phyloP scores from a whole-genome alignment of 164 flowering plant genomes.

The Nymphaea thermarum region DNA sequence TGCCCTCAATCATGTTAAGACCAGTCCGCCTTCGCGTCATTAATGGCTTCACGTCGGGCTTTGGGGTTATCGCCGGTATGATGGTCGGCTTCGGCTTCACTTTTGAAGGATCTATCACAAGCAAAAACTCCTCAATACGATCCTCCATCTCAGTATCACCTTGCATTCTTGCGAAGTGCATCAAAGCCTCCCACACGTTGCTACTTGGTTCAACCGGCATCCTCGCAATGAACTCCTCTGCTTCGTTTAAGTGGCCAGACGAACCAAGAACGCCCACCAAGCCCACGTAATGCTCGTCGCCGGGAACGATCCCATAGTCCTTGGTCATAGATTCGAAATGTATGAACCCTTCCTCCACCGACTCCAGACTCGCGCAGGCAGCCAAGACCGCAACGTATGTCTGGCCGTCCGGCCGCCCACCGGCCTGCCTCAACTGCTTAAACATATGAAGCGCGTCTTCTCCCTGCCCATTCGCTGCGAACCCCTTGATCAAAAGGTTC shows the following conservation, averaged over 20 bases:
- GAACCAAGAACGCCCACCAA: constrained; percentile 50
- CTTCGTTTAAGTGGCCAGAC: constrained; percentile 54
- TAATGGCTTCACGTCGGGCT: constrained; percentile 48
- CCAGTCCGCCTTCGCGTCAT: constrained; percentile 37
- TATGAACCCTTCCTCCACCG: constrained; percentile 64
- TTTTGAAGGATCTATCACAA: constrained; percentile 49
- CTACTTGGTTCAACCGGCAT: constrained; percentile 49
- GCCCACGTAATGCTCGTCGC: constrained; percentile 37
- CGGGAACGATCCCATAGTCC: constrained; percentile 42
- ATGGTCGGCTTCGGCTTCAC: constrained; percentile 6
- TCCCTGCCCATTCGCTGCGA: constrained; percentile 48
- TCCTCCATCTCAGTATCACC: constrained; percentile 85
- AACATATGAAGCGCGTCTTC: constrained; percentile 72
- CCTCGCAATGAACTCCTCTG: constrained; percentile 38
- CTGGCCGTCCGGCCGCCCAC: constrained; percentile 32
- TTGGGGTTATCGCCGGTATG: background rate
- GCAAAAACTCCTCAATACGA: constrained; percentile 51
- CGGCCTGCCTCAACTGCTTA: constrained; percentile 53
- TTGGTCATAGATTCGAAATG: constrained; percentile 56
- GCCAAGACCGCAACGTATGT: constrained; percentile 54
- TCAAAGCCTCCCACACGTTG: constrained; percentile 52
- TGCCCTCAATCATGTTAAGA: constrained; percentile 62
- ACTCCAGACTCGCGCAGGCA: constrained; percentile 65
- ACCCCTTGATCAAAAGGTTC: constrained; percentile 60
- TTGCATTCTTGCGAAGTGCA: constrained; percentile 57